phyloP scores from a whole-genome alignment of 768 basidiomycete species.

The Cystofilobasidium ferigula region DNA sequence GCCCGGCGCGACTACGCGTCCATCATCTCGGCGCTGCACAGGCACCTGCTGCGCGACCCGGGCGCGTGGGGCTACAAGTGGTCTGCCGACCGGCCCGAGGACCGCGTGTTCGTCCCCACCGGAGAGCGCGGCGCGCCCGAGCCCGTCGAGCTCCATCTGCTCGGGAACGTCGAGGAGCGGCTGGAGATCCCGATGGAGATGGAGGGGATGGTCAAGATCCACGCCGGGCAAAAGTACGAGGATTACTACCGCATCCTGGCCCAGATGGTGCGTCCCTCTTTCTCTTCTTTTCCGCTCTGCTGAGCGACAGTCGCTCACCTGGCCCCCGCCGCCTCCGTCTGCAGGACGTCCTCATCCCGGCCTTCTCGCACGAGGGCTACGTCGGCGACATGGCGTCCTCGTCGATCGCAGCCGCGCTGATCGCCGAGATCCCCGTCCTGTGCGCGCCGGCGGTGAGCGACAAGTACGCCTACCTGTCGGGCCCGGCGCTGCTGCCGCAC shows the following conservation, averaged over 20 bases:
- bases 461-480: background rate
- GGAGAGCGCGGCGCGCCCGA: background rate
- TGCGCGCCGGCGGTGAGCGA: background rate
- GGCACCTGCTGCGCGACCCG: background rate
- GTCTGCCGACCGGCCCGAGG: background rate
- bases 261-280: background rate
- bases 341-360: background rate
- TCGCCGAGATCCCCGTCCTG: conserved; percentile 2
- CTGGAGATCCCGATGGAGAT: background rate
- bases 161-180: background rate
- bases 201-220: background rate
- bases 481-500: background rate
- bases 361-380: background rate
- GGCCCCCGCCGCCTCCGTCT: background rate
- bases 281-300: background rate
- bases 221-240: background rate
- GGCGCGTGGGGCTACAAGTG: background rate
- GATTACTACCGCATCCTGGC: background rate
- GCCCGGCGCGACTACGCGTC: background rate
- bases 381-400: background rate
- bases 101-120: background rate
- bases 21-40: background rate
- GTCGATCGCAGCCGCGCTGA: background rate
- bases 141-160: background rate
- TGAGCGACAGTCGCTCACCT: background rate